phyloP scores from a whole-genome alignment of 257 asterid genomes.

The Solanum sejunctum region DNA sequence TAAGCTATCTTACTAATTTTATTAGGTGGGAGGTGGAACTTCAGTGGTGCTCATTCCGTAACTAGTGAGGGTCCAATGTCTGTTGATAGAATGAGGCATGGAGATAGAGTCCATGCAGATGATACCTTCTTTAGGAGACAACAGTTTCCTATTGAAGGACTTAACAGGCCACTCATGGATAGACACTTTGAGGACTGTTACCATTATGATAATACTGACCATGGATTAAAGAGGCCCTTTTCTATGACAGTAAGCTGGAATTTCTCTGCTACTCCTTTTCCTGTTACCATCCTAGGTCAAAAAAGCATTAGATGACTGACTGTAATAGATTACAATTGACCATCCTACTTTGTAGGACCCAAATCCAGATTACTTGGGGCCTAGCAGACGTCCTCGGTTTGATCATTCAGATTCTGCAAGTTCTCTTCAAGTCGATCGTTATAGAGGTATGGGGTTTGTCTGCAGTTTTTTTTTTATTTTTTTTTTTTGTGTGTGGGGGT shows the following conservation, averaged over 20 bases:
- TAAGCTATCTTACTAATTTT: neutral
- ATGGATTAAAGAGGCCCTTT: constrained; percentile 40
- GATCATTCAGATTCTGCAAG: constrained; percentile 27
- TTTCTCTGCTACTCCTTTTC: neutral
- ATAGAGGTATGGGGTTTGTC: constrained; percentile 18
- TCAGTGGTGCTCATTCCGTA: constrained; percentile 27
- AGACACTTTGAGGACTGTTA: constrained; percentile 33
- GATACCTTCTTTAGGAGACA: constrained; percentile 31
- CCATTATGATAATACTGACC: constrained; percentile 26
- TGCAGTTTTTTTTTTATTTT: neutral
- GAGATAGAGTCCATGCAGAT: constrained; percentile 21
- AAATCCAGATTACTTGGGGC: constrained; percentile 33
- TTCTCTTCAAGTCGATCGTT: constrained; percentile 23
- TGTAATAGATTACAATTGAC: neutral
- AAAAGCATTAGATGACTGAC: neutral
- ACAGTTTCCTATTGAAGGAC: constrained; percentile 30
- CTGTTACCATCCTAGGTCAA: neutral
- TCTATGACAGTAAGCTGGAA: constrained; percentile 31
- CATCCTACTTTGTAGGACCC: constrained; percentile 19
- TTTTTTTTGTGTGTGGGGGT: no score
- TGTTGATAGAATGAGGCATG: constrained; percentile 24
- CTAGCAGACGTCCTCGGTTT: constrained; percentile 35
- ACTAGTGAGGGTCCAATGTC: constrained; percentile 16
- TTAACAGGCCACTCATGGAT: constrained; percentile 22
- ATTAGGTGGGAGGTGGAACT: constrained; percentile 46